These are phyloP conservation scores for Takakia lepidozioides DNA, from an alignment of 225 moss, liverwort and hornwort species.

Conservation along the genomic window DNA sequence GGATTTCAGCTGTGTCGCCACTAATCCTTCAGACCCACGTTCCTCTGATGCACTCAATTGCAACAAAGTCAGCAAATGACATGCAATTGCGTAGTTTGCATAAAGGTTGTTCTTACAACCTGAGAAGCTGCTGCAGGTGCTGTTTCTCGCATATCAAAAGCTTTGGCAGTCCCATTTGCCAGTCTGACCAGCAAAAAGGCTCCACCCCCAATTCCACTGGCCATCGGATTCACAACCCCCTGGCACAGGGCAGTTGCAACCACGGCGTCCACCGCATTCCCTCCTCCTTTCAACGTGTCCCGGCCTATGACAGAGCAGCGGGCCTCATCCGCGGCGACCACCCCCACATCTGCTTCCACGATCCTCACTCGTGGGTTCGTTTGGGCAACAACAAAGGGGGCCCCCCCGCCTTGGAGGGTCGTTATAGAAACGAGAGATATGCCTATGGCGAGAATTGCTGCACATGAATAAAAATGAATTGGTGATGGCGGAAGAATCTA, in stretches of 20 bases:
- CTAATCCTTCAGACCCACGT: too few species aligned
- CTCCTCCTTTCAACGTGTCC: constrained; percentile 26
- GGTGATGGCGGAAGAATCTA: too few species aligned
- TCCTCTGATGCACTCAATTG: too few species aligned
- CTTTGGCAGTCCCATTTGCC: constrained; percentile 44
- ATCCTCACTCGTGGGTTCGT: constrained; percentile 33
- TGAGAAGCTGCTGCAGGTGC: constrained; percentile 50
- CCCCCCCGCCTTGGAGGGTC: too few species aligned
- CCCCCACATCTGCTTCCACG: constrained; percentile 46
- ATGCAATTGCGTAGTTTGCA: too few species aligned
- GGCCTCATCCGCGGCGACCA: constrained; percentile 67
- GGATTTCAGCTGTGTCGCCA: too few species aligned
- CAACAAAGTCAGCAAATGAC: too few species aligned
- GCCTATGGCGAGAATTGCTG: too few species aligned
- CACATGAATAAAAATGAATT: too few species aligned
- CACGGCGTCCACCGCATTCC: constrained; percentile 65
- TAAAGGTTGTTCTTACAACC: too few species aligned
- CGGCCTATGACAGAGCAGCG: constrained; percentile 66
- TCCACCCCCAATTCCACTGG: constrained; percentile 81
- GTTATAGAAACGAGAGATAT: too few species aligned
- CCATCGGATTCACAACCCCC: constrained; percentile 58
- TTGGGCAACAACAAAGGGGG: too few species aligned
- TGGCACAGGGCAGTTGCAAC: constrained; percentile 62
- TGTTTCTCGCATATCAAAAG: constrained; percentile 74
- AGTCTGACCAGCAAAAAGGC: constrained; percentile 56